Evolutionary conservation across 352 stramenopile species (phyloP).

Genomic region (Phytopythium litorale): DNA sequence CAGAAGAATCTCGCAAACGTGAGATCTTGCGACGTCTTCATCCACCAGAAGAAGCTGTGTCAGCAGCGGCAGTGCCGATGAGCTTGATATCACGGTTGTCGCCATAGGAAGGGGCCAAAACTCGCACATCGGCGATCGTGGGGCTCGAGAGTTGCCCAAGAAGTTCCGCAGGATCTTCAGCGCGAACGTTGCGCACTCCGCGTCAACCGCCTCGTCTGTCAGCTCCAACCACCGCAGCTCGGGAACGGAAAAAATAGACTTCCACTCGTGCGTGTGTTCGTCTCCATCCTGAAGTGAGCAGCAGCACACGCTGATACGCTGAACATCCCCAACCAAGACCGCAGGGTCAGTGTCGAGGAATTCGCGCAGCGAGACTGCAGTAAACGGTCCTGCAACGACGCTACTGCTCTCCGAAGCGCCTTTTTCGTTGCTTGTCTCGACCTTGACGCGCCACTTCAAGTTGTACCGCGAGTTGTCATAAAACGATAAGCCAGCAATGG

Average conservation of each 20-base stretch:
- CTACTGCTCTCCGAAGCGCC: constrained; percentile 3
- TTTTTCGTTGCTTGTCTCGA: constrained; percentile 14
- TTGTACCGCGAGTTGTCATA: constrained; percentile 58
- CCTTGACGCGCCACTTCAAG: constrained; percentile 61
- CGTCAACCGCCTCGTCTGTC: constrained; percentile 54
- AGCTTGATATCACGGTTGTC: constrained; percentile 51
- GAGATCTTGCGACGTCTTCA: constrained; percentile 34
- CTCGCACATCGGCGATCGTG: constrained; percentile 13
- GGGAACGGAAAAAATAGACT: constrained; percentile 51
- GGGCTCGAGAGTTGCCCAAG: constrained; percentile 46
- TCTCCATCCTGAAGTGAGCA: constrained; percentile 43
- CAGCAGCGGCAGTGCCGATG: constrained; percentile 41
- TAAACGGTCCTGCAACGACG: constrained; percentile 40
- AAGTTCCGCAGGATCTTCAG: constrained; percentile 64
- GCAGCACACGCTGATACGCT: constrained; percentile 55
- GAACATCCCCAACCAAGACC: constrained; percentile 26
- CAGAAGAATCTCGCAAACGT: constrained; percentile 64
- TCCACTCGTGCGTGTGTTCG: constrained; percentile 47
- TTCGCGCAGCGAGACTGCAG: constrained; percentile 52
- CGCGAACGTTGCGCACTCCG: constrained; percentile 38
- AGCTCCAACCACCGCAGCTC: constrained; percentile 83
- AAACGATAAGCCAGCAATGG: constrained; percentile 63
- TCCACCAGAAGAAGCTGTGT: constrained; percentile 69
- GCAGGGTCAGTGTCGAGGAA: constrained; percentile 40
- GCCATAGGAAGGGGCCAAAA: constrained; percentile 54